Base-by-base conservation (phyloP, 257 asterid genomes). In the Schizonepeta tenuifolia region DNA sequence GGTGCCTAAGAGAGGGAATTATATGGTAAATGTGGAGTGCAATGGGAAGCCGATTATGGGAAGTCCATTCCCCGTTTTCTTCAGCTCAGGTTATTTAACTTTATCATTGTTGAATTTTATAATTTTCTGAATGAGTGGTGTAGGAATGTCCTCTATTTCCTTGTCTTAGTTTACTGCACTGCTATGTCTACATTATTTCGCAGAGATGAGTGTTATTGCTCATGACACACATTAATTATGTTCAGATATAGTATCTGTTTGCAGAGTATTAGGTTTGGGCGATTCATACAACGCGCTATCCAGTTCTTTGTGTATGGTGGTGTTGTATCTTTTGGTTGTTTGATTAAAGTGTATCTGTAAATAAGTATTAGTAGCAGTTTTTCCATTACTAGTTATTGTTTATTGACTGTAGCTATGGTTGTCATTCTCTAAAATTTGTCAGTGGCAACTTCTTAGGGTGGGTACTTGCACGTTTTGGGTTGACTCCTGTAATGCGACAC, bases 11-110 rank as follows among this genome's bases (percentile, higher is more conserved):
- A 86, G 95, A 72, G 99, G 99, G 53, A 95, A 90, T 79, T 95
- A 95, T 74, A 95, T 95, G 99, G 97, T 95, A 65, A 82, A 86
- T 75, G 96, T 92, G 56, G 96, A 95, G 83, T 95, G 99, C 85
- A 88, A 90, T 83, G 99, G 96, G 69, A 86, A 76, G 82, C 86
- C 98, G 5, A 92, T 95, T 13, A 88, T 88, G 97, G 99, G 99
- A 20, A 95, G 99, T 75, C 99, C 98, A 0, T 95, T 92, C 75
- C 99, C 99, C 15, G 99, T 95, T 46, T 95, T 95, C 86, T 95
- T 95, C 78, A 92, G 99, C 83, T 22, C 97, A 79, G 99, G 99
- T 94, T 17, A 71, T 15, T 63, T 11, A 6, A 12, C 43, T 36
- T 10, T 53, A 7, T 5, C 15, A 12, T 26, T 51, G 20, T 70